Evolutionary conservation across 2,329 filamentous ascomycete genomes (phyloP), one percentile per base, ranked within the genome.

Genomic region (Orbilia brochopaga): DNA sequence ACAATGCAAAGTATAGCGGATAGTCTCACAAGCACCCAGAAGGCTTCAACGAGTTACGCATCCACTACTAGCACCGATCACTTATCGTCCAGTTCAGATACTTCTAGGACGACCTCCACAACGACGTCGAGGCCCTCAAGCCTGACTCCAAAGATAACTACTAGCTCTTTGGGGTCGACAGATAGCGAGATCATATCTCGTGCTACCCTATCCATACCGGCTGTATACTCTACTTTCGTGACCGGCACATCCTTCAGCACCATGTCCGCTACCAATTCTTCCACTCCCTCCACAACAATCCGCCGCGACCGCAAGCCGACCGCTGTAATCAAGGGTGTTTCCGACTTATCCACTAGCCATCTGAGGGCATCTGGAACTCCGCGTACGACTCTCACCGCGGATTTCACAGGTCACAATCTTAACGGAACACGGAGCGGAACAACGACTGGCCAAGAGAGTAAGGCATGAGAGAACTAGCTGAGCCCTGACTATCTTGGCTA

Each of bases 231-330:
- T 19, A 62, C 65, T 6, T 53, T 52, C 7, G 53, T 44, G 8
- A 24, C 30, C 8, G 65, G 57, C 3, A 58, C 42, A 1, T 52
- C 32, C 1, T 58, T 46, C 17, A 53, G 58, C 7, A 69, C 52
- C 15, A 15, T 62, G 5, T 37, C 23, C 15, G 23, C 21, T 1
- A 54, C 57, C 7, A 57, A 32, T 10, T 51, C 53, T 50, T 17
- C 17, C n/a, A 62, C 51, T 4, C 62, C 65, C 5, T 69, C 62
- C 15, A 57, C 42, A 10, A 69, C 65, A 0, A 52, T 69, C 10
- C 37, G 53, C 44, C 46, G 55, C 7, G 13, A 40, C 10, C 44
- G 52, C 17, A 56, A 57, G 17, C 23, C 57, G 1, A 62, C n/a
- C 10, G 40, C 35, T 6, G 32, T 50, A 1, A 11, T 8, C 5